These are phyloP conservation scores for Trichoderma sp. DNA, from an alignment of 2,329 filamentous ascomycete genomes.

Conservation along the genomic window DNA sequence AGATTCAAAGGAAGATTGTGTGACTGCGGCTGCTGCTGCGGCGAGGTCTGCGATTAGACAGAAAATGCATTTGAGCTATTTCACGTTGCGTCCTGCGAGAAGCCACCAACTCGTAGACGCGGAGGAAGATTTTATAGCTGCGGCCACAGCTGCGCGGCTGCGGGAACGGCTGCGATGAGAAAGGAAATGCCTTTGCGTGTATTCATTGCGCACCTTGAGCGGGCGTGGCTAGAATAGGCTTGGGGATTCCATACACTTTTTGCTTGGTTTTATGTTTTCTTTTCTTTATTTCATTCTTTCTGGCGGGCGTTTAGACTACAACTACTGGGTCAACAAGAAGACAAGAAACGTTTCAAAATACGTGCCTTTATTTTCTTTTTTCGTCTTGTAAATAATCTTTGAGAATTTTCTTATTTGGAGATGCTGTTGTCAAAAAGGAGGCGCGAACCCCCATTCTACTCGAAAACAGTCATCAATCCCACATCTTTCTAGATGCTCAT, in stretches of 20 bases:
- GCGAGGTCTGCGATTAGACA: too few relatives aligned
- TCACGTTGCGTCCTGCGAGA: too few relatives aligned
- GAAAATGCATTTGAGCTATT: too few relatives aligned
- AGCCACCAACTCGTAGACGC: too few relatives aligned
- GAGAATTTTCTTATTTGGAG: not conserved
- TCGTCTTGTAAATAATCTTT: not conserved
- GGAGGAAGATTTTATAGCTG: too few relatives aligned
- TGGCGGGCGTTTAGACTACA: not conserved
- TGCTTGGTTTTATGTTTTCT: not conserved
- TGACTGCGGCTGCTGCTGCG: too few relatives aligned
- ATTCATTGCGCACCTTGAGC: too few relatives aligned
- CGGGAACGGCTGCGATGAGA: too few relatives aligned
- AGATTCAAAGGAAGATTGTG: not conserved
- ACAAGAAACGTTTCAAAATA: not conserved
- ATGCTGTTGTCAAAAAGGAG: not conserved
- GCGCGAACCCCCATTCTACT: not conserved
- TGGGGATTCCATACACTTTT: not conserved
- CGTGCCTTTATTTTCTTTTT: not conserved
- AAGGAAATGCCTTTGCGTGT: too few relatives aligned
- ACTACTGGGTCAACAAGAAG: conserved; percentile 1
- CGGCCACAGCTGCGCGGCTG: too few relatives aligned
- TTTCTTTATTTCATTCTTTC: not conserved
- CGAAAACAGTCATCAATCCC: not conserved
- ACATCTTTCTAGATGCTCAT: not conserved
- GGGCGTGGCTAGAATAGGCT: not conserved